A percentile compares a stretch with the other conserved stretches of the same genome.
Conservation (phyloP, 495 filamentous ascomycete species). For the Aspergillus bridgeri region DNA sequence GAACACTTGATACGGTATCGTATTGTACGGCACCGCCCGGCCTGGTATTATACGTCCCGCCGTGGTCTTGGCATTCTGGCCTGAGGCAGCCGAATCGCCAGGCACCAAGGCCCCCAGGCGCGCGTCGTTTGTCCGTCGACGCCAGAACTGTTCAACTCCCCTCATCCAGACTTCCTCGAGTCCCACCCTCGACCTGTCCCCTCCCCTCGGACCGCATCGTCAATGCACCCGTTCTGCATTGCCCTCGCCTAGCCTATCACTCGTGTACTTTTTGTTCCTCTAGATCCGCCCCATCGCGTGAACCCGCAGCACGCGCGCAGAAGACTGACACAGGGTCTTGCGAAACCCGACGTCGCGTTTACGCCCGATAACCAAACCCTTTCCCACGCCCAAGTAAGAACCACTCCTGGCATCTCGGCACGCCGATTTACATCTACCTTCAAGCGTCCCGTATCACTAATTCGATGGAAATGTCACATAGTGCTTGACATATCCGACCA, state of each 20-base stretch:
- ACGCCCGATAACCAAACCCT: constrained; percentile 8
- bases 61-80: too few relatives aligned
- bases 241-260: neutral
- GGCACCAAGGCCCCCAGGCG: constrained; percentile 14
- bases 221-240: constrained; percentile 3
- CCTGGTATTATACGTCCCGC: too few relatives aligned
- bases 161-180: constrained; percentile 8
- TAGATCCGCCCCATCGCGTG: neutral
- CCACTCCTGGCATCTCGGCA: neutral
- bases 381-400: constrained; percentile 17
- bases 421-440: neutral
- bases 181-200: constrained; percentile 9
- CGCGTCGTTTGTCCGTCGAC: constrained; percentile 16
- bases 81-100: constrained; percentile 8
- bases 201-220: neutral
- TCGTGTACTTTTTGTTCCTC: neutral
- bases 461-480: neutral
- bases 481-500: constrained; percentile 8
- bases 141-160: constrained; percentile 8
- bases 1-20: too few relatives aligned
- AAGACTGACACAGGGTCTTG: constrained; percentile 4
- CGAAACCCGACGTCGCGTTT: constrained; percentile 19
- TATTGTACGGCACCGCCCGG: too few relatives aligned
- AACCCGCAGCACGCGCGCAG: constrained; percentile 12
- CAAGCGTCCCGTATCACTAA: neutral